These are phyloP conservation scores for Gossypium davidsonii DNA, from an alignment of 441 rosid species.

Conservation along the genomic window DNA sequence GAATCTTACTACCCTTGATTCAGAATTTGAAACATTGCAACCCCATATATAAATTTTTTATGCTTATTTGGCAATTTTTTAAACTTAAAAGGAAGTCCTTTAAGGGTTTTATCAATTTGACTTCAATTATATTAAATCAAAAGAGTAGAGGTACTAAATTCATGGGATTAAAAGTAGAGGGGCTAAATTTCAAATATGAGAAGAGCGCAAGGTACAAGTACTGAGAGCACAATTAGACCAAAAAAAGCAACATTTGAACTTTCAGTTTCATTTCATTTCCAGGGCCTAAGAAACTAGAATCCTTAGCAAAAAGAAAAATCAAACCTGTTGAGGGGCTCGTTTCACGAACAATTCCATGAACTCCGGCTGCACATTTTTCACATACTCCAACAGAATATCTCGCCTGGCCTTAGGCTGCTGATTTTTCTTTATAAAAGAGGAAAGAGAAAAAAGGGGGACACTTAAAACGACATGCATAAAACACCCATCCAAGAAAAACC, in stretches of 20 bases:
- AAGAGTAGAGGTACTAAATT: no score
- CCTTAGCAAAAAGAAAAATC: conserved; percentile 10
- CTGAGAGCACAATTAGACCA: no score
- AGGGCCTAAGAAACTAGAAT: background rate
- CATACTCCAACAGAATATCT: conserved; percentile 86
- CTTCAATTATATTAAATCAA: no score
- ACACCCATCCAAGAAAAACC: conserved; percentile 1
- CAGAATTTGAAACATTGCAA: no score
- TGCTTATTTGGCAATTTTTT: no score
- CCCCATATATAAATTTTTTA: no score
- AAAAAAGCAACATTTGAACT: background rate
- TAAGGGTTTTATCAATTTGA: no score
- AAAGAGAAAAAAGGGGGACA: conserved; percentile 1
- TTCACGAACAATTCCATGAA: conserved; percentile 88
- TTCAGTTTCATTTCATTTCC: conserved; percentile 2
- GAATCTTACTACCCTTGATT: no score
- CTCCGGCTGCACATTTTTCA: conserved; percentile 88
- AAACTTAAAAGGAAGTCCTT: no score
- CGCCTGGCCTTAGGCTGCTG: conserved; percentile 61
- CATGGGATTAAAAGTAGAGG: no score
- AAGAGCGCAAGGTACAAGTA: no score
- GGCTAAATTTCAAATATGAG: no score
- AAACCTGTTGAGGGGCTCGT: conserved; percentile 85
- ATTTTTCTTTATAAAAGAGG: conserved; percentile 1
- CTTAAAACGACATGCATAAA: conserved; percentile 17